A percentile compares a stretch with the other conserved stretches of the same genome.
These are phyloP conservation scores for Eucalyptus regnans DNA, from an alignment of 345 rosid species.

Conservation along the genomic window DNA sequence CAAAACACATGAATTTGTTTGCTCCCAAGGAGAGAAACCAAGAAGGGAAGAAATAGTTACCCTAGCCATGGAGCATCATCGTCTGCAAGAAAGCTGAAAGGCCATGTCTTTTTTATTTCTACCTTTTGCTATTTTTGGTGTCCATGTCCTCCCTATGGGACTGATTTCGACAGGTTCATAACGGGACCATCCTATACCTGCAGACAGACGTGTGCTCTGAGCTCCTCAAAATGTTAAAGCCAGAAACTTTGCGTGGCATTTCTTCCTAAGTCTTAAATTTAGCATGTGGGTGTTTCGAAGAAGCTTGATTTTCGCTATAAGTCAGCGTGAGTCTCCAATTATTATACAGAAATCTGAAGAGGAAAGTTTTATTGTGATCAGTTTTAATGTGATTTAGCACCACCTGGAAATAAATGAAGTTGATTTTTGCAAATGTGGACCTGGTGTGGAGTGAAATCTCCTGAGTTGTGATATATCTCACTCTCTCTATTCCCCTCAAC, in stretches of 20 bases:
- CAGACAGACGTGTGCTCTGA: background rate
- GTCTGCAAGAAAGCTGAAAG: background rate
- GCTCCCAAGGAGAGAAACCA: background rate
- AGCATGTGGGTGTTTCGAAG: background rate
- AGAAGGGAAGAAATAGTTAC: background rate
- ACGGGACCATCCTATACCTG: background rate
- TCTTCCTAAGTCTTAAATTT: background rate
- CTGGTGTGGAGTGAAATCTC: background rate
- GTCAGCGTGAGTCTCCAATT: background rate
- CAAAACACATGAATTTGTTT: background rate
- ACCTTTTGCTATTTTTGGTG: background rate
- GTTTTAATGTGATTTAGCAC: background rate
- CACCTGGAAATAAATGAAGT: background rate
- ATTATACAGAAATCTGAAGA: background rate
- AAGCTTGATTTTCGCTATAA: background rate
- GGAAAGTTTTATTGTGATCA: background rate
- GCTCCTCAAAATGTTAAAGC: background rate
- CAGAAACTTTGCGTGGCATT: background rate
- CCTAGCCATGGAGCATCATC: background rate
- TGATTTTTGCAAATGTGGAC: background rate
- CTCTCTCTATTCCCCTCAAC: background rate
- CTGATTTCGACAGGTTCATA: background rate
- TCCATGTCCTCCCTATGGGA: background rate
- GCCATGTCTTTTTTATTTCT: background rate
- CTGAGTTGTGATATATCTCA: background rate